Conservation (phyloP, 2,329 filamentous ascomycete genomes). For the Pleomassaria siparia region DNA sequence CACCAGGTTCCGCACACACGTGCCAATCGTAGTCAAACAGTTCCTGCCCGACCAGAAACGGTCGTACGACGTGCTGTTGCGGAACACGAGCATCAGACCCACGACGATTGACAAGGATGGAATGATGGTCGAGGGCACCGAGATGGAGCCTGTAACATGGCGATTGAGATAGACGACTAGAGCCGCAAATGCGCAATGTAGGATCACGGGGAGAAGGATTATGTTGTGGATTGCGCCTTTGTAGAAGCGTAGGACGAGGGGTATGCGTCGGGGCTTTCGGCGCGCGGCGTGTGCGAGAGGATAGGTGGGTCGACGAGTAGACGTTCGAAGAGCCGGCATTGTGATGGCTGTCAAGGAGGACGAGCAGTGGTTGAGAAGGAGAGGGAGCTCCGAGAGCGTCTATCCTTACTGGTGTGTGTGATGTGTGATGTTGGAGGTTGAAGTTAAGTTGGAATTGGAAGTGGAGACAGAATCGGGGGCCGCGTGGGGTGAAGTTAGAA, state of each 20-base stretch:
- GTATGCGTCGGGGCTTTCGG: conserved; percentile 58
- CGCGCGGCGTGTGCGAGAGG: conserved; percentile 49
- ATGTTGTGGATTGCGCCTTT: conserved; percentile 64
- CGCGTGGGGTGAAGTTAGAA: conserved; percentile 1
- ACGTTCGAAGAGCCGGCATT: conserved; percentile 8
- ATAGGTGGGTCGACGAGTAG: conserved; percentile 43
- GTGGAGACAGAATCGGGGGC: conserved; percentile 9
- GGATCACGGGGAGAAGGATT: conserved; percentile 58
- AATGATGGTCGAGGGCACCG: conserved; percentile 61
- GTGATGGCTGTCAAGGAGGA: neutral
- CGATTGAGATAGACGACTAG: conserved; percentile 61
- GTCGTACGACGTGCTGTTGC: conserved; percentile 65
- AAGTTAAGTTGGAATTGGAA: neutral
- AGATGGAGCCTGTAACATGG: conserved; percentile 52
- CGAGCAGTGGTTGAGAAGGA: neutral
- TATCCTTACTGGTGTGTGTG: too few relatives aligned
- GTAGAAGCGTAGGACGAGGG: conserved; percentile 64
- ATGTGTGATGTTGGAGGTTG: too few relatives aligned
- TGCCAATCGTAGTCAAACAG: conserved; percentile 59
- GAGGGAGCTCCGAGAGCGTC: neutral
- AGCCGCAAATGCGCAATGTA: conserved; percentile 61
- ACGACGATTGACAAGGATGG: conserved; percentile 67
- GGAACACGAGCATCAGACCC: conserved; percentile 67
- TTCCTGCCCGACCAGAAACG: conserved; percentile 65
- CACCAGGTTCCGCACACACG: conserved; percentile 61